Conservation (phyloP, 2,329 filamentous ascomycete species). For the Penicillium hesseltinei region DNA sequence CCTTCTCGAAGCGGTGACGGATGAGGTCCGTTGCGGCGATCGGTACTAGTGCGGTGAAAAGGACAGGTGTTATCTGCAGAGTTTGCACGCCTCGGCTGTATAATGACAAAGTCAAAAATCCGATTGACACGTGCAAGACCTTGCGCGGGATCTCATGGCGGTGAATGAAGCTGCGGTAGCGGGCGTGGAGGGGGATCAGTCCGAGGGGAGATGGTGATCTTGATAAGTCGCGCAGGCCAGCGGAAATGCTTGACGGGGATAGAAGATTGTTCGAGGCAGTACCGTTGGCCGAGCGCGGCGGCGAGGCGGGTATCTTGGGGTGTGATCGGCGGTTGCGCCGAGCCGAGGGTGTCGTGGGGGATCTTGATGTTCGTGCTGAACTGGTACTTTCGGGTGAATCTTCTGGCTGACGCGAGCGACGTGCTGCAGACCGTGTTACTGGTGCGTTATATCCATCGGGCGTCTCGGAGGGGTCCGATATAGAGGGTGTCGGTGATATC, state of each 20-base stretch:
- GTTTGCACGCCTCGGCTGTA: slow-evolving; percentile 79
- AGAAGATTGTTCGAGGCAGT: slow-evolving; percentile 40
- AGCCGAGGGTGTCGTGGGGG: slow-evolving; percentile 16
- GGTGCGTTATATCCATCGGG: slow-evolving; percentile 69
- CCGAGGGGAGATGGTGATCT: slow-evolving; percentile 89
- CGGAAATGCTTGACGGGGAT: slow-evolving; percentile 50
- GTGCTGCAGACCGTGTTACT: slow-evolving; percentile 70
- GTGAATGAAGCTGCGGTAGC: slow-evolving; percentile 90
- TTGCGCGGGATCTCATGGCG: slow-evolving; percentile 97
- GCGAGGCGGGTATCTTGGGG: slow-evolving; percentile 43
- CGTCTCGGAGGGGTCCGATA: slow-evolving; percentile 48
- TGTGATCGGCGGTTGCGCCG: slow-evolving; percentile 36
- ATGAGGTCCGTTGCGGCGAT: slow-evolving; percentile 79
- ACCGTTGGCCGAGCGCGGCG: slow-evolving; percentile 37
- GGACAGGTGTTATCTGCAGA: slow-evolving; percentile 73
- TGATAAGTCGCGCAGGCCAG: slow-evolving; percentile 84
- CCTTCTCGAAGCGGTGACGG: slow-evolving; percentile 73
- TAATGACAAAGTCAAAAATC: slow-evolving; percentile 84
- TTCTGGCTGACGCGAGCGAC: slow-evolving; percentile 53
- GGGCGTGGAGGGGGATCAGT: slow-evolving; percentile 88
- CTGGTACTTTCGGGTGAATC: slow-evolving; percentile 45
- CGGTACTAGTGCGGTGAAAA: slow-evolving; percentile 77
- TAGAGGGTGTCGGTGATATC: slow-evolving; percentile 82
- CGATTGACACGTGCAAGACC: slow-evolving; percentile 89
- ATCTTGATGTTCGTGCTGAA: slow-evolving; percentile 51